Evolutionary conservation across 208 protist genomes (phyloP).

Genomic region (Endotrypanum monterogeii): DNA sequence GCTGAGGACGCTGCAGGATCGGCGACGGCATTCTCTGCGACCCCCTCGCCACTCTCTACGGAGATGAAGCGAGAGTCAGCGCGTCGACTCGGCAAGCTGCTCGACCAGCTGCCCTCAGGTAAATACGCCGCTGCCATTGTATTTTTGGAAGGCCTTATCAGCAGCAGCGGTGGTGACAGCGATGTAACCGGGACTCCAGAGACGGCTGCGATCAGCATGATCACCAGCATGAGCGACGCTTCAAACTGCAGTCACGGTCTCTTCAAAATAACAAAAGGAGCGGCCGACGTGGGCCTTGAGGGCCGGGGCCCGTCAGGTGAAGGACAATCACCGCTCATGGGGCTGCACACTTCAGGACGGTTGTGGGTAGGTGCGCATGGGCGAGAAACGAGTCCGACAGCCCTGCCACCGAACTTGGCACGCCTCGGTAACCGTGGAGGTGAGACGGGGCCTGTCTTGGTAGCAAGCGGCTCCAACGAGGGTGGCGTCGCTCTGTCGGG

Average conservation of each 20-base stretch:
- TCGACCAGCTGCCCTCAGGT: constrained; percentile 48
- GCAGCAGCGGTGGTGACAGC: constrained; percentile 13
- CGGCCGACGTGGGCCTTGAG: background rate
- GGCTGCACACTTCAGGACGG: background rate
- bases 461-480: background rate
- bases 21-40: background rate
- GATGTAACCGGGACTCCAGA: constrained; percentile 10
- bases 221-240: constrained; percentile 16
- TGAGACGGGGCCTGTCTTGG: background rate
- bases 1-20: background rate
- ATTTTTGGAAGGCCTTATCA: constrained; percentile 65
- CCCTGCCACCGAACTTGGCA: constrained; percentile 2
- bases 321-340: constrained; percentile 5
- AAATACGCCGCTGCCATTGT: constrained; percentile 59
- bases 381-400: constrained; percentile 9
- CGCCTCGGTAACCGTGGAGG: background rate
- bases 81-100: constrained; percentile 34
- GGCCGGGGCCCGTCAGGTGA: constrained; percentile 5
- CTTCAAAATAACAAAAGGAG: background rate
- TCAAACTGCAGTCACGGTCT: constrained; percentile 11
- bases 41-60: constrained; percentile 12
- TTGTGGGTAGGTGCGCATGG: constrained; percentile 9
- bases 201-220: constrained; percentile 21
- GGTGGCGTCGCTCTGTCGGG: background rate
- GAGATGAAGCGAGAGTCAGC: constrained; percentile 21